These are phyloP conservation scores for Dichotomopilus funicola DNA, from an alignment of 2,329 filamentous ascomycete species.

Conservation along the genomic window DNA sequence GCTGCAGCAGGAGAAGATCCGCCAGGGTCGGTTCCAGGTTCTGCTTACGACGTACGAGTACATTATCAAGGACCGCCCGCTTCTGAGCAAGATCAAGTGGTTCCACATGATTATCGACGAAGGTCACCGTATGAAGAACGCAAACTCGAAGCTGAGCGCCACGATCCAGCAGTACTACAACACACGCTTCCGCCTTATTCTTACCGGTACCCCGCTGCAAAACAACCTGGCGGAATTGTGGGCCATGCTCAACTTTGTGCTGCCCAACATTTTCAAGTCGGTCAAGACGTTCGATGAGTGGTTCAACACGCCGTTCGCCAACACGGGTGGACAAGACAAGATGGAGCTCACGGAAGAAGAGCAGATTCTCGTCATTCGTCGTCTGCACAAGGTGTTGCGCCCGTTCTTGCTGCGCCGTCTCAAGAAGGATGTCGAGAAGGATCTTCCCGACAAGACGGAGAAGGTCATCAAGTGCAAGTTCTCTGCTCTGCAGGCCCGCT, in stretches of 20 bases:
- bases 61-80: constrained; percentile 95
- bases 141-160: constrained; percentile 88
- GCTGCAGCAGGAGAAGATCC: constrained; percentile 85
- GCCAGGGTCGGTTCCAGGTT: constrained; percentile 92
- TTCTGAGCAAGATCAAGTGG: constrained; percentile 98
- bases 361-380: constrained; percentile 93
- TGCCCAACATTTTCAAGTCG: constrained; percentile 98
- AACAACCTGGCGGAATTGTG: constrained; percentile 95
- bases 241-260: constrained; percentile 96
- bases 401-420: constrained; percentile 96
- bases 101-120: constrained; percentile 99
- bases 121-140: constrained; percentile 99
- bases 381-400: constrained; percentile 93
- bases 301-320: constrained; percentile 99
- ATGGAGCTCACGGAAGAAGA: constrained; percentile 99
- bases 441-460: constrained; percentile 96
- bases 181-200: constrained; percentile 89
- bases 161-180: constrained; percentile 94
- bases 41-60: constrained; percentile 97
- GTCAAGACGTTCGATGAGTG: constrained; percentile 98
- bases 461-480: constrained; percentile 99
- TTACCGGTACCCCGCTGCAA: constrained; percentile 94
- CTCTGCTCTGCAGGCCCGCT: constrained; percentile 82
- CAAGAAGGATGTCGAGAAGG: constrained; percentile 99
- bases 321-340: constrained; percentile 95